These are phyloP conservation scores for Penicillium psychrofluorescens DNA, from an alignment of 495 filamentous ascomycete genomes.

Conservation along the genomic window DNA sequence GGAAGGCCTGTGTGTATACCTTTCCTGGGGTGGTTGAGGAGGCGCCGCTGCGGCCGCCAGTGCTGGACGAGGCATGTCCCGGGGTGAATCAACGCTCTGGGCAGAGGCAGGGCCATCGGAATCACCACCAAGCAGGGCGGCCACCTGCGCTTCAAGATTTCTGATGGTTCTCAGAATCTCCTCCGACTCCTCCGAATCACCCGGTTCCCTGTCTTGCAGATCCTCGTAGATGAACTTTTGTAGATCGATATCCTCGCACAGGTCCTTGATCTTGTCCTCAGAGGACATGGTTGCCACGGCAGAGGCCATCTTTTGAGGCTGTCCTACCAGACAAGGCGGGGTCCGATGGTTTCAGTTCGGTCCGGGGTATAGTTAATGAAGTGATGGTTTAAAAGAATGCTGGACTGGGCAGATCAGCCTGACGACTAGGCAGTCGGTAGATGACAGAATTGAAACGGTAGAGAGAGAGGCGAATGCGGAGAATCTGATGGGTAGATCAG, in stretches of 20 bases:
- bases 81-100: too few relatives aligned
- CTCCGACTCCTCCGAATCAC: slow-evolving; percentile 3
- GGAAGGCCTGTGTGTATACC: too few relatives aligned
- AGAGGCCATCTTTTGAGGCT: slow-evolving; percentile 3
- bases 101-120: too few relatives aligned
- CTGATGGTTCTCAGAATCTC: slow-evolving; percentile 6
- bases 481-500: background rate
- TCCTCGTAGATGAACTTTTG: slow-evolving; percentile 26
- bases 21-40: too few relatives aligned
- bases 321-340: too few relatives aligned
- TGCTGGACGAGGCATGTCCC: too few relatives aligned
- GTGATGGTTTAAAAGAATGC: background rate
- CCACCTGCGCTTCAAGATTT: slow-evolving; percentile 3
- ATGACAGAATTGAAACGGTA: background rate
- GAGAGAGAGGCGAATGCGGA: background rate
- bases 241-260: slow-evolving; percentile 26
- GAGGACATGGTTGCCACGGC: background rate
- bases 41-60: too few relatives aligned
- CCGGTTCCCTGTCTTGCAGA: slow-evolving; percentile 16
- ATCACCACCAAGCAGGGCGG: slow-evolving; percentile 4
- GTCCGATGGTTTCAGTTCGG: too few relatives aligned
- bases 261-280: slow-evolving; percentile 14
- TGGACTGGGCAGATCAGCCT: slow-evolving; percentile 1
- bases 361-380: background rate
- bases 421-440: slow-evolving; percentile 1